Conservation (phyloP, 768 basidiomycete genomes). For the Mycena galopus region DNA sequence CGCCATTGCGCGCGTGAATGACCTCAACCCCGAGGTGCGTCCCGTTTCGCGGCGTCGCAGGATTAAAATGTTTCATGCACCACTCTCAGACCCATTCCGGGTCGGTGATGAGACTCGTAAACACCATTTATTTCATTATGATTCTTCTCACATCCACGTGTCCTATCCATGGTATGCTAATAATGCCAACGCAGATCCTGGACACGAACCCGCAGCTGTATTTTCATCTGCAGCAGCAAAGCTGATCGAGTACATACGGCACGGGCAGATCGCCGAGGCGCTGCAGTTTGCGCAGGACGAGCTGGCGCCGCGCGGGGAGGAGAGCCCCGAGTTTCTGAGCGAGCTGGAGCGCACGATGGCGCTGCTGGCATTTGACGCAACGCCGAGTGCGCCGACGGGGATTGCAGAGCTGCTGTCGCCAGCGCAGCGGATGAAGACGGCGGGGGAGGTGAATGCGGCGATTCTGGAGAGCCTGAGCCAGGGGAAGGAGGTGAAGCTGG, state of each 20-base stretch:
- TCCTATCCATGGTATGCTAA: slow-evolving; percentile 30
- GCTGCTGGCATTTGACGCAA: slow-evolving; percentile 83
- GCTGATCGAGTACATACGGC: slow-evolving; percentile 93
- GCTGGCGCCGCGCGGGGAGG: slow-evolving; percentile 94
- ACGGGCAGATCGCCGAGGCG: slow-evolving; percentile 82
- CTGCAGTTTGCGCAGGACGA: slow-evolving; percentile 93
- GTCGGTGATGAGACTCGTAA: slow-evolving; percentile 86
- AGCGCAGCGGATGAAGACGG: slow-evolving; percentile 93
- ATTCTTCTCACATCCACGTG: slow-evolving; percentile 39
- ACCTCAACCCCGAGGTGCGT: slow-evolving; percentile 96
- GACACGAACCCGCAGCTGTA: slow-evolving; percentile 95
- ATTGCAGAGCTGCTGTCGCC: slow-evolving; percentile 88
- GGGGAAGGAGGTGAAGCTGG: slow-evolving; percentile 92
- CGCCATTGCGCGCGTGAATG: slow-evolving; percentile 95
- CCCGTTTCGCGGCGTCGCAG: slow-evolving; percentile 53
- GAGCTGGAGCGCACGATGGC: slow-evolving; percentile 98
- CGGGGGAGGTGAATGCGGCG: slow-evolving; percentile 94
- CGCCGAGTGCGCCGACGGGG: slow-evolving; percentile 67
- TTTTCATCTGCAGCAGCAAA: slow-evolving; percentile 97
- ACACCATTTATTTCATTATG: slow-evolving; percentile 90
- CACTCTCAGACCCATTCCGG: slow-evolving; percentile 85
- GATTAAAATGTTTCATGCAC: slow-evolving; percentile 99
- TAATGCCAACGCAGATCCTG: slow-evolving; percentile 76
- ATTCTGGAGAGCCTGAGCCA: slow-evolving; percentile 94
- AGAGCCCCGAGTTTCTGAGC: slow-evolving; percentile 91